A percentile compares a stretch with the other conserved stretches of the same genome.
These are phyloP conservation scores for Daldinia childiae DNA, from an alignment of 495 filamentous ascomycete genomes.

Conservation along the genomic window DNA sequence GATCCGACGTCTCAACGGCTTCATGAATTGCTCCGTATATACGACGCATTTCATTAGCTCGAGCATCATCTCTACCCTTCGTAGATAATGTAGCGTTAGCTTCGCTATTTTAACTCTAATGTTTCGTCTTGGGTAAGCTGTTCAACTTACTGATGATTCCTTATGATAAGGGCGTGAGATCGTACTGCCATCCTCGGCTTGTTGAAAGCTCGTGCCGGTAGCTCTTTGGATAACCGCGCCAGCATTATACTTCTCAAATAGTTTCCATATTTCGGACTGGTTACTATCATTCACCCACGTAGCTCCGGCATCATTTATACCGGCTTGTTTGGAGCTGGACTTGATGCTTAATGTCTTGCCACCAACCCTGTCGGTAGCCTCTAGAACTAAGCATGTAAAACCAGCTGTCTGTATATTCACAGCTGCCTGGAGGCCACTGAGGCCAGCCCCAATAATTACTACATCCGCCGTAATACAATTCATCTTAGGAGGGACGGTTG, in stretches of 20 bases:
- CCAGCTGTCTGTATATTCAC: conserved; percentile 49
- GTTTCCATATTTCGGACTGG: conserved; percentile 51
- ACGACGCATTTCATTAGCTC: conserved; percentile 2
- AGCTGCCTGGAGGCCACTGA: conserved; percentile 56
- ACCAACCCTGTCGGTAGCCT: conserved; percentile 60
- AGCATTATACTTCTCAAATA: conserved; percentile 48
- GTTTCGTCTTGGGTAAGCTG: not conserved
- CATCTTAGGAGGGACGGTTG: not conserved
- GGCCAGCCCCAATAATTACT: conserved; percentile 58
- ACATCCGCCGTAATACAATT: conserved; percentile 44
- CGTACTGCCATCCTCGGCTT: conserved; percentile 44
- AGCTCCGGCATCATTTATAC: conserved; percentile 56
- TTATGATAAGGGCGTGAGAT: conserved; percentile 46
- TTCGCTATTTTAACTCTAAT: not conserved
- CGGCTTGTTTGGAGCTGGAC: conserved; percentile 35
- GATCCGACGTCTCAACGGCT: conserved; percentile 29
- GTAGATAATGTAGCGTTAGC: not conserved
- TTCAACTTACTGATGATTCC: conserved; percentile 43
- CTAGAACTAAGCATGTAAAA: conserved; percentile 52
- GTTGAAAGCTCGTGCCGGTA: conserved; percentile 46
- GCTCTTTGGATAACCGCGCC: conserved; percentile 56
- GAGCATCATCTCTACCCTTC: conserved; percentile 2
- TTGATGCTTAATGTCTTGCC: conserved; percentile 54
- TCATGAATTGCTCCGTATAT: conserved; percentile 26
- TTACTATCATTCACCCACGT: conserved; percentile 62